Evolutionary conservation across 805 yeast species (phyloP), one percentile per base, ranked within the genome.

Genomic region (Wilhelminamyces savonicus): DNA sequence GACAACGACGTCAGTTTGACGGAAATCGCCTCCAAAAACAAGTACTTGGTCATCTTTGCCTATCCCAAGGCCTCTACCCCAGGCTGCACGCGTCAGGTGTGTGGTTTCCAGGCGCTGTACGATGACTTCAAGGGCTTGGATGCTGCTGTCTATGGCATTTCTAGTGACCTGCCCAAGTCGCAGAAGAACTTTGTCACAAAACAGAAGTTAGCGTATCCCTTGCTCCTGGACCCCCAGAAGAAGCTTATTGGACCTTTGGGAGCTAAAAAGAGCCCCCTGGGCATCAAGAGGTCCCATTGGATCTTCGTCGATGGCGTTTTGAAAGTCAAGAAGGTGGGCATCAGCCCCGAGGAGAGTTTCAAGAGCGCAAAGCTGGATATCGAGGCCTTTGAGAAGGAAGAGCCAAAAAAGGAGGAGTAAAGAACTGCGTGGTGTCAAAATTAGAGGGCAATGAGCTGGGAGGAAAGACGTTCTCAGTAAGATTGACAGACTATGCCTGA

Each of bases 61-160:
- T 90, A 88, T 51, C 97, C 97, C 31, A 80, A 71, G 49, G 97
- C 97, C 0, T 76, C 82, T 16, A 90, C 97, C 1, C 95, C 96
- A 1, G 98, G 98, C 3, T 92, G 98, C 57, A 90, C 98, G 1
- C 74, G 86, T 44, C 98, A 90, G 59, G 97, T 88, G 3, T 73
- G 82, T 52, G 96, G 96, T 0, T 92, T 82, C 53, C 77, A 92
- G 44, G 78, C 74, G 40, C 74, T 74, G 43, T 78, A 60, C 52
- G 63, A 68, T 2, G 62, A 69, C 24, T 70, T 82, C 45, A 54
- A 63, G 26, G 42, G 40, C 8, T 59, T 71, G 22, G 71, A 70
- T 15, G 79, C 78, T 2, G 60, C 72, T 0, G 79, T 90, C 2
- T 77, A 71, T 44, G 98, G 98, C 0, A 54, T 90, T 28, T 81